These are phyloP conservation scores for Trametes coccinea DNA, from an alignment of 768 basidiomycete species.

Conservation along the genomic window DNA sequence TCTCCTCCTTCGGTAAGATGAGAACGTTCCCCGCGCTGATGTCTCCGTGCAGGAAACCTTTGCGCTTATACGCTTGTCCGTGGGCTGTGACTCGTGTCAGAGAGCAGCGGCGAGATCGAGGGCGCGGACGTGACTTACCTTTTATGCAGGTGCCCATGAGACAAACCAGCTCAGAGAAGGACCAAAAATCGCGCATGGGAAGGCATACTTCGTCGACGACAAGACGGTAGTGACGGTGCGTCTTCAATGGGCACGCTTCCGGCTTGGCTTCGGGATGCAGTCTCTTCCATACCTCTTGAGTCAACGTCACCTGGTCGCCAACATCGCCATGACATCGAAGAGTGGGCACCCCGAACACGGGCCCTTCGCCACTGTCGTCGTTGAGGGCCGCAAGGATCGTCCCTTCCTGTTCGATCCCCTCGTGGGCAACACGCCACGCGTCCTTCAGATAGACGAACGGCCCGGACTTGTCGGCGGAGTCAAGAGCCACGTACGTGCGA, in stretches of 20 bases:
- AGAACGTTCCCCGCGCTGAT: slow-evolving; percentile 1
- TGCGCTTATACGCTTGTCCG: not conserved
- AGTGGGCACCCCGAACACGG: not conserved
- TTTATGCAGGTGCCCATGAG: not conserved
- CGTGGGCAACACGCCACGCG: slow-evolving; percentile 5
- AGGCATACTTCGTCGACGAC: slow-evolving; percentile 12
- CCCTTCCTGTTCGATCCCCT: slow-evolving; percentile 5
- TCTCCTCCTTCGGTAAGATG: too few species aligned
- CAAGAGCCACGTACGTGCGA: slow-evolving; percentile 1
- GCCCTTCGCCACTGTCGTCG: not conserved
- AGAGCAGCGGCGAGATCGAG: too few species aligned
- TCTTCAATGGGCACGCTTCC: slow-evolving; percentile 2
- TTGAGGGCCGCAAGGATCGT: not conserved
- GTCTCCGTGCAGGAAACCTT: slow-evolving; percentile 11
- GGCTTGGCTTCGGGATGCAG: not conserved
- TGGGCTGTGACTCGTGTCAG: not conserved
- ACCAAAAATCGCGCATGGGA: not conserved
- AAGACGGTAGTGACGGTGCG: slow-evolving; percentile 14
- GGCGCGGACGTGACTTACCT: not conserved
- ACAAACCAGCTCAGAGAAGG: not conserved
- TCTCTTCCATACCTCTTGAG: not conserved
- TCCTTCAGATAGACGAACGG: slow-evolving; percentile 8
- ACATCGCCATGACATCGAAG: slow-evolving; percentile 10
- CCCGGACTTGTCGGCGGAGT: not conserved
- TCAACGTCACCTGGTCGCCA: slow-evolving; percentile 2